phyloP scores from a whole-genome alignment of 2,329 filamentous ascomycete genomes.

The Cladosporium oxysporum region DNA sequence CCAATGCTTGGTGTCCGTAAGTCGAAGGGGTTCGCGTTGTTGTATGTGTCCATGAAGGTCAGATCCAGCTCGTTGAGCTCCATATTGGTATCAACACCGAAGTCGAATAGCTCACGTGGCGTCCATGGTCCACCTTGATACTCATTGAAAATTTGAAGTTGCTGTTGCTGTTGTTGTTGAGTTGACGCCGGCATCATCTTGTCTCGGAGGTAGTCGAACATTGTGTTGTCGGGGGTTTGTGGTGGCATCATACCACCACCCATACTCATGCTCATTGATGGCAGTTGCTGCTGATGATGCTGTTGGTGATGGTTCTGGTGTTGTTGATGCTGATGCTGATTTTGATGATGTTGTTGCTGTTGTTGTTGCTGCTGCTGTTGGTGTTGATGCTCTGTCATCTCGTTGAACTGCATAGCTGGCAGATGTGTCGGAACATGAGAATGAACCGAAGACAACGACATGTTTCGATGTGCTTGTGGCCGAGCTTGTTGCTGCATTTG shows the following conservation, averaged over 20 bases:
- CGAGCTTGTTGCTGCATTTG: slow-evolving; percentile 26
- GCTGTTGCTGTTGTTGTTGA: slow-evolving; percentile 25
- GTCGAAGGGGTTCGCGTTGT: slow-evolving; percentile 47
- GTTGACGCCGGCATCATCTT: slow-evolving; percentile 34
- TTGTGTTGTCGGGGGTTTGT: slow-evolving; percentile 28
- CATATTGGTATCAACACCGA: slow-evolving; percentile 48
- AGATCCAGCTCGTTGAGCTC: slow-evolving; percentile 49
- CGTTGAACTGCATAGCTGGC: slow-evolving; percentile 27
- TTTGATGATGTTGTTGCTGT: slow-evolving; percentile 19
- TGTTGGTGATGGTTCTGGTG: slow-evolving; percentile 24
- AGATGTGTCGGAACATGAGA: slow-evolving; percentile 19
- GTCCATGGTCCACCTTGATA: slow-evolving; percentile 42
- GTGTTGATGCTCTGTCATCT: slow-evolving; percentile 26
- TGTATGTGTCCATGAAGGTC: slow-evolving; percentile 48
- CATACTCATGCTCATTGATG: slow-evolving; percentile 31
- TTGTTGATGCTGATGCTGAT: slow-evolving; percentile 16
- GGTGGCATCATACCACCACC: slow-evolving; percentile 35
- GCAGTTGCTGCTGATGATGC: slow-evolving; percentile 25
- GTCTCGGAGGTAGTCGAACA: slow-evolving; percentile 39
- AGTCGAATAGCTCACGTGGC: slow-evolving; percentile 48
- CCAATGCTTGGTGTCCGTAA: slow-evolving; percentile 37
- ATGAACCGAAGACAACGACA: slow-evolving; percentile 9
- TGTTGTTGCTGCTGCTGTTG: slow-evolving; percentile 23
- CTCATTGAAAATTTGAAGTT: slow-evolving; percentile 35
- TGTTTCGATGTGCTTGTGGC: slow-evolving; percentile 5